Percentiles rank a stretch among this genome's conserved stretches.
These are phyloP conservation scores for Elaeis oleifera DNA, from an alignment of 202 grass and related monocot genomes.

Conservation along the genomic window DNA sequence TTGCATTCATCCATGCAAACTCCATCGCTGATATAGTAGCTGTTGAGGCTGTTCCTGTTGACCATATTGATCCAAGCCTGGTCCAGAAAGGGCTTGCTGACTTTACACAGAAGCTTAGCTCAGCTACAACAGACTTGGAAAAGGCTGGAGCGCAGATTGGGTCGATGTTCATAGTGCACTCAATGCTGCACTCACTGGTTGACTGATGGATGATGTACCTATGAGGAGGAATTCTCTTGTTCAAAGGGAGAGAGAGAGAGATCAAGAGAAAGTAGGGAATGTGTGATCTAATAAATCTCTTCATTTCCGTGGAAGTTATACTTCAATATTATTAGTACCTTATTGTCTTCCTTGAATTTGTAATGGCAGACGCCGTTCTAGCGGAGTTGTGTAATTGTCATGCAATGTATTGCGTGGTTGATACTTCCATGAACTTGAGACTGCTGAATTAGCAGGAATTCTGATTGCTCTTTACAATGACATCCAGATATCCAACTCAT, in stretches of 20 bases:
- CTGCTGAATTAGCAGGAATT: no score
- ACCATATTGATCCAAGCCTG: slow-evolving; percentile 52
- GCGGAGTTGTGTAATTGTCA: no score
- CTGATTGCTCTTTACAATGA: no score
- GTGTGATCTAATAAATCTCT: no score
- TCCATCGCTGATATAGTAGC: slow-evolving; percentile 81
- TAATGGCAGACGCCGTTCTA: no score
- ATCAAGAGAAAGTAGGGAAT: background rate
- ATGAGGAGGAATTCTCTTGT: background rate
- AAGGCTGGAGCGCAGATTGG: slow-evolving; percentile 88
- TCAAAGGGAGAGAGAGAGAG: background rate
- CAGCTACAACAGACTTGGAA: slow-evolving; percentile 67
- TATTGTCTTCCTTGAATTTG: no score
- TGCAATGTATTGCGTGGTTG: no score
- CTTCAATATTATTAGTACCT: no score
- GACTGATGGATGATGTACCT: background rate
- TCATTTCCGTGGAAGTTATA: no score
- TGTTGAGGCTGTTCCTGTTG: slow-evolving; percentile 66
- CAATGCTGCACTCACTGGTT: slow-evolving; percentile 44
- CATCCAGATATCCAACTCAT: no score
- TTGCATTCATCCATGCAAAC: slow-evolving; percentile 82
- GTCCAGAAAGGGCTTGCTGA: slow-evolving; percentile 72
- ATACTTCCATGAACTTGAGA: no score
- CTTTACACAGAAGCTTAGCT: slow-evolving; percentile 69
- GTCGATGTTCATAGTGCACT: slow-evolving; percentile 89